Percentiles rank a stretch among this genome's conserved stretches.
Conservation (phyloP, 2,329 filamentous ascomycete species). For the Scytalidium lignicola region DNA sequence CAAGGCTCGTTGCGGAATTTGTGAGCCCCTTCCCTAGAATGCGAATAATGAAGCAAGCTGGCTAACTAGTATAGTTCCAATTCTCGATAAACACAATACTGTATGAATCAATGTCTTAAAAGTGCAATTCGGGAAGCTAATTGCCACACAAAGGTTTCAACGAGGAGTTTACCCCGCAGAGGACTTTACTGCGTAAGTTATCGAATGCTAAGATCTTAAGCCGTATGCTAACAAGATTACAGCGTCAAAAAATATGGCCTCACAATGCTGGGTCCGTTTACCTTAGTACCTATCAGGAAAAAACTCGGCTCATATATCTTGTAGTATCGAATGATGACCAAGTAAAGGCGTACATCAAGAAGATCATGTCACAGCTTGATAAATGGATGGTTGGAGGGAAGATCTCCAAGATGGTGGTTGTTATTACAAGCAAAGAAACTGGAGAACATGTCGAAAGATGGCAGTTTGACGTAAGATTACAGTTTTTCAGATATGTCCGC, state of each 20-base stretch:
- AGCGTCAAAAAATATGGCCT: slow-evolving; percentile 98
- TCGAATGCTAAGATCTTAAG: not conserved
- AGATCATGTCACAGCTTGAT: slow-evolving; percentile 96
- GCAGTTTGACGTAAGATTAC: slow-evolving; percentile 78
- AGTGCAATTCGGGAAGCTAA: not conserved
- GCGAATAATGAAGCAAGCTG: not conserved
- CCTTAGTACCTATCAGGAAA: not conserved
- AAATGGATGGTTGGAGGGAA: slow-evolving; percentile 97
- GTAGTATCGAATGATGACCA: slow-evolving; percentile 91
- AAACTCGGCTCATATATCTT: slow-evolving; percentile 12
- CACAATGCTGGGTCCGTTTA: slow-evolving; percentile 57
- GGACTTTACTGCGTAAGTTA: slow-evolving; percentile 81
- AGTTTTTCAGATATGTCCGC: not conserved
- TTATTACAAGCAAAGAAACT: slow-evolving; percentile 95
- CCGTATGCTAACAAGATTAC: not conserved
- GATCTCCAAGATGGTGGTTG: slow-evolving; percentile 93
- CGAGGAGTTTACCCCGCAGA: slow-evolving; percentile 83
- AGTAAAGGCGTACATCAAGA: slow-evolving; percentile 98
- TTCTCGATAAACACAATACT: slow-evolving; percentile 98
- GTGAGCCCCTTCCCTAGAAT: slow-evolving; percentile 46
- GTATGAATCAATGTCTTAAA: slow-evolving; percentile 42
- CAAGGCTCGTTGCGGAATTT: slow-evolving; percentile 92
- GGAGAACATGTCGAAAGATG: slow-evolving; percentile 94
- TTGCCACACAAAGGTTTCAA: slow-evolving; percentile 63
- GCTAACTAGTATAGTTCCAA: slow-evolving; percentile 62